These are phyloP conservation scores for Phaffomyces thermotolerans DNA, from an alignment of 805 yeast species.

Conservation along the genomic window DNA sequence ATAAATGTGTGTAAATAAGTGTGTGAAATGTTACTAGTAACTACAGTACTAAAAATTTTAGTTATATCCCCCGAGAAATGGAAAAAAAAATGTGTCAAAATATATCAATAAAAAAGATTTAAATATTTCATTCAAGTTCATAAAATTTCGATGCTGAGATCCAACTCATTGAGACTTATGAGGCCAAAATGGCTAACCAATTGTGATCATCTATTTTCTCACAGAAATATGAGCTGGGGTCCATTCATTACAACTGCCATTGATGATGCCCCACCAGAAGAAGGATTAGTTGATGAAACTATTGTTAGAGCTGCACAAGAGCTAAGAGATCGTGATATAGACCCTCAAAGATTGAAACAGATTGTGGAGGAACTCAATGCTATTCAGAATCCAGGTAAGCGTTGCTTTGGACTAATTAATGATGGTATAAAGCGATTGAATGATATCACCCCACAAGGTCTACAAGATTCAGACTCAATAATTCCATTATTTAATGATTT, in stretches of 20 bases:
- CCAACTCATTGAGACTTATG: too few species aligned
- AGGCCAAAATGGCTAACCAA: too few species aligned
- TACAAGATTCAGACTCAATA: not conserved
- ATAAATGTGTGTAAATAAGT: not conserved
- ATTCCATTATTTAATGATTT: constrained; percentile 7
- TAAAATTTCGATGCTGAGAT: too few species aligned
- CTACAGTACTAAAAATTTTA: too few species aligned
- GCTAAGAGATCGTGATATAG: constrained; percentile 2
- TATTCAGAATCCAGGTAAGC: not conserved
- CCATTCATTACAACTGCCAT: constrained; percentile 4
- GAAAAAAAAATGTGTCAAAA: too few species aligned
- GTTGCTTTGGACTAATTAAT: constrained; percentile 9
- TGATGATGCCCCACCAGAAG: constrained; percentile 2
- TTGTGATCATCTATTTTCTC: too few species aligned
- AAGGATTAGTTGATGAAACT: constrained; percentile 3
- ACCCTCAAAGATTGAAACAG: constrained; percentile 1
- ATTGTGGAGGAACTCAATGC: not conserved
- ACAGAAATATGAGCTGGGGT: constrained; percentile 6
- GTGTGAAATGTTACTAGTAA: too few species aligned
- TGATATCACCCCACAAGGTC: not conserved
- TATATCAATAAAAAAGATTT: too few species aligned
- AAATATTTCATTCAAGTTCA: too few species aligned
- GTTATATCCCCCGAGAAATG: too few species aligned
- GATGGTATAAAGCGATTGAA: constrained; percentile 16
- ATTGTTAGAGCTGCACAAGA: constrained; percentile 9